A percentile compares a stretch with the other conserved stretches of the same genome.
These are phyloP conservation scores for Leccinum rimulosum DNA, from an alignment of 768 basidiomycete species.

Conservation along the genomic window DNA sequence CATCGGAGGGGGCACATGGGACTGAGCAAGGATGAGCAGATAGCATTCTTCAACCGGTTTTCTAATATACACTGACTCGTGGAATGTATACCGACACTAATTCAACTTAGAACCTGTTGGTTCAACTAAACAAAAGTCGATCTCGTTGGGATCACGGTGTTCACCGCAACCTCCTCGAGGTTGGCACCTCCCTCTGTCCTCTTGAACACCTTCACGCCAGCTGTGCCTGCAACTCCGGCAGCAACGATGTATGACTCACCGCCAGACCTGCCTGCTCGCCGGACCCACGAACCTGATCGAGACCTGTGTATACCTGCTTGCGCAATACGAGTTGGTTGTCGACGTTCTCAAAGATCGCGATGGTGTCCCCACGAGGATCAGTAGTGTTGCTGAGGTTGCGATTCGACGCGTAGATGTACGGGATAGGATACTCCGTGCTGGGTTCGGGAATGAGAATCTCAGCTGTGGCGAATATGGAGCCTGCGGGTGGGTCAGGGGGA, in stretches of 20 bases:
- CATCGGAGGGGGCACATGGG: conserved; percentile 79
- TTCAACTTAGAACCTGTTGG: not conserved
- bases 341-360: conserved; percentile 57
- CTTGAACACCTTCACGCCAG: conserved; percentile 56
- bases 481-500: conserved; percentile 38
- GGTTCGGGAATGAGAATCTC: conserved; percentile 62
- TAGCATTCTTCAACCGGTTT: conserved; percentile 32
- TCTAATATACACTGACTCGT: not conserved
- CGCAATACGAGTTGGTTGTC: conserved; percentile 39
- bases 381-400: conserved; percentile 50
- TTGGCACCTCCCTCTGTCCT: conserved; percentile 53
- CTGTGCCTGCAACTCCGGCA: conserved; percentile 50
- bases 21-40: conserved; percentile 54
- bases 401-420: conserved; percentile 68
- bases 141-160: conserved; percentile 50
- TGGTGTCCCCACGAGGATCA: conserved; percentile 57
- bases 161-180: conserved; percentile 50
- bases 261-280: not conserved
- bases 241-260: conserved; percentile 34
- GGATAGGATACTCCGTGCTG: conserved; percentile 43
- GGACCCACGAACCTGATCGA: not conserved
- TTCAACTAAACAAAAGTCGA: conserved; percentile 48
- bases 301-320: conserved; percentile 48
- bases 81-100: not conserved
- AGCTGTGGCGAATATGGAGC: conserved; percentile 47